Base-by-base conservation (phyloP, 2,329 filamentous ascomycete species). In the Arthroderma sp. region DNA sequence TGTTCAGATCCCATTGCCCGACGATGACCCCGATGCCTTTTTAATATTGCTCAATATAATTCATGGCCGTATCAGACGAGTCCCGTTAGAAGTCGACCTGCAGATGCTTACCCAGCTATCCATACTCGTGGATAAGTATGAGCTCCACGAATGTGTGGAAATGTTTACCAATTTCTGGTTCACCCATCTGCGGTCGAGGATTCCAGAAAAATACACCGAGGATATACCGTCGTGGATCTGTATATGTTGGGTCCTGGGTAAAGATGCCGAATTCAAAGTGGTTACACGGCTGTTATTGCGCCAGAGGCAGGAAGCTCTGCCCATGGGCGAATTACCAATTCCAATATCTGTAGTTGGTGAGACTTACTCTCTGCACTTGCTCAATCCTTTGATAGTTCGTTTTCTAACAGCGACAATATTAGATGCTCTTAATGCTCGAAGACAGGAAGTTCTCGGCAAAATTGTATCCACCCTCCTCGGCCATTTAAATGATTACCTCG, bases 11-110 rank as follows among this genome's bases (percentile, higher is more conserved):
- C 36, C 43, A 9, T 50, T 66, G 0, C 60, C 61, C 0, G 56
- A 61, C 2, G 62, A 65, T 37, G 53, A 58, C 6, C 56, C 55
- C 0, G 46, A 52, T 10, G 49, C 57, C 1, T 50, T 63, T 38
- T 42, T 53, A 3, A 48, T 58, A 9, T 50, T 64, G 9, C 48
- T 64, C 15, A 47, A 56, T 10, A 60, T 65, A 30, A 50, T 54
- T 4, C 62, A 65, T 40, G 53, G 52, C 9, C 45, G 54, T 1
- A 54, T 63, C 9, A 45, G 57, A 2, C 49, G 47, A 1, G 54
- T 64, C 4, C 51, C 51, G 3, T 28, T 48, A 29, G 41, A 41
- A 11, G 43, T 51, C 8, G 49, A 53, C 11, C 32, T 52, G 4
- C 30, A 40, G 32, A 53, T 43, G 22, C 41, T 50, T n/a, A 43